Base-by-base conservation (phyloP, 306 rosid genomes). In the Castanea mollissima region DNA sequence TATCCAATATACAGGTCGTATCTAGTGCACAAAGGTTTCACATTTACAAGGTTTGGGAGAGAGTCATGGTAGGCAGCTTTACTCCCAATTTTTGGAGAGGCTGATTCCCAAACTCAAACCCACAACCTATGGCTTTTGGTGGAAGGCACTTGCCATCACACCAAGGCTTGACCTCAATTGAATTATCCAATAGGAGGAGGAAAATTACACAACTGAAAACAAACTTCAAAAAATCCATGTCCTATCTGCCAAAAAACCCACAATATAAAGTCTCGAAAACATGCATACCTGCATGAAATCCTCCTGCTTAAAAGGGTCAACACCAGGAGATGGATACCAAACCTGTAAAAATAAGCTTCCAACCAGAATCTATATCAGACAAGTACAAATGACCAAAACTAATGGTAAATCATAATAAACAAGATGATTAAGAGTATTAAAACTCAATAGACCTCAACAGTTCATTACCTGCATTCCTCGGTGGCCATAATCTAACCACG, bases 401-500 rank as follows among this genome's bases (percentile, higher is more conserved):
- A 63, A 58, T 83, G 75, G 71, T 51, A 20, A 54, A 77, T 55
- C 55, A 60, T 21, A 54, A 67, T 34, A 35, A 77, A 64, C 64
- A 31, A 65, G 7, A n/a, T 34, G 38, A 81, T 70, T 10, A 55
- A 83, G 77, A 32, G 31, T 32, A 46, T 4, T 25, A 56, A 69
- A 56, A 25, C 27, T 49, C 52, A 72, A 83, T 82, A 82, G 46
- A 77, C 15, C 67, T 78, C 73, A 41, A 76, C 81, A 78, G 81
- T 76, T 78, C 82, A 86, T 88, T 88, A 94, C 99, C 99, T 95
- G 99, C 97, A 95, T 91, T 69, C 99, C 99, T 35, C 97, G 92
- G 58, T 95, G 97, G 77, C 99, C 99, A 78, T 95, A 95, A 87
- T 95, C 99, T 83, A 95, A 84, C 98, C 99, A 95, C 25, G 99